Conservation (phyloP, 331 rosid genomes). For the Stylosanthes scabra region DNA sequence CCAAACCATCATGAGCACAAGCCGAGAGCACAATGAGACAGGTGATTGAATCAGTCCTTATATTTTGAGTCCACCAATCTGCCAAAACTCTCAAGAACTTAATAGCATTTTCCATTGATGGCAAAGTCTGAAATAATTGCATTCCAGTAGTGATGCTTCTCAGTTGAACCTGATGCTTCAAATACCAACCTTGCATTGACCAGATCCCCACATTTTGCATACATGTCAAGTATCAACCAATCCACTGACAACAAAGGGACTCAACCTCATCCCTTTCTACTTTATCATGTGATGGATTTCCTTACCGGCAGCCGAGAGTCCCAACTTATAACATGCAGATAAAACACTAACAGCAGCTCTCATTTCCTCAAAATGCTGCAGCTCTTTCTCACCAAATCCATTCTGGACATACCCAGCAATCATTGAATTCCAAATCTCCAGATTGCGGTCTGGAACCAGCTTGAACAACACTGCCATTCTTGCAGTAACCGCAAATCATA, state of each 20-base stretch:
- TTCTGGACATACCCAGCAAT: constrained; percentile 74
- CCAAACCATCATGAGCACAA: constrained; percentile 70
- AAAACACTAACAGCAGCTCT: constrained; percentile 57
- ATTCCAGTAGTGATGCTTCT: constrained; percentile 70
- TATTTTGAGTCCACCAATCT: constrained; percentile 58
- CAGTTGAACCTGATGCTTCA: constrained; percentile 52
- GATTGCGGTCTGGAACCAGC: constrained; percentile 49
- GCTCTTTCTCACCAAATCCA: constrained; percentile 64
- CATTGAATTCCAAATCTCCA: constrained; percentile 81
- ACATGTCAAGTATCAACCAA: constrained; percentile 82
- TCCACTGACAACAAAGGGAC: constrained; percentile 65
- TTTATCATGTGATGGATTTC: constrained; percentile 58
- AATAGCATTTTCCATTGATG: constrained; percentile 60
- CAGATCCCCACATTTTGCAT: constrained; percentile 79
- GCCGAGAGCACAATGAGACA: no score
- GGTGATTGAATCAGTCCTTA: constrained; percentile 66
- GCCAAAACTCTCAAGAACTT: constrained; percentile 59
- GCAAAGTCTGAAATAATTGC: constrained; percentile 75
- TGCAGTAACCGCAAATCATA: constrained; percentile 75
- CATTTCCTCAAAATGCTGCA: constrained; percentile 57
- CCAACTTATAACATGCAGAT: constrained; percentile 74
- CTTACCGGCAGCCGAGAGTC: constrained; percentile 56
- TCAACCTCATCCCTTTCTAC: constrained; percentile 40
- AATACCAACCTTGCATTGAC: constrained; percentile 58
- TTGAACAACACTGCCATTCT: constrained; percentile 56